phyloP scores from a whole-genome alignment of 2,329 filamentous ascomycete species.

The Penicillium sp. region DNA sequence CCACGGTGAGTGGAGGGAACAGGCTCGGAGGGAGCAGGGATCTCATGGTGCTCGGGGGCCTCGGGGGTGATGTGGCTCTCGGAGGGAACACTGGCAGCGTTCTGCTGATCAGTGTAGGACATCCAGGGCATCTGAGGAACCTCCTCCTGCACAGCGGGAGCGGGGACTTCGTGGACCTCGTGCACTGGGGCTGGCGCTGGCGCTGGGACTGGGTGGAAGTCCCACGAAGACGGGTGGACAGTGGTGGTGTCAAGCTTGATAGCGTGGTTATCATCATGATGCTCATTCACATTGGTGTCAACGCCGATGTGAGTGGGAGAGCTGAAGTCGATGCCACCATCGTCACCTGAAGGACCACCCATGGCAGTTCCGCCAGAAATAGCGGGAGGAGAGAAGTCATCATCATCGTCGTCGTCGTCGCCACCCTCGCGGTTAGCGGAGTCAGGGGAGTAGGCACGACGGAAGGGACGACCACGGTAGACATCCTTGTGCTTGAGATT shows the following conservation, averaged over 20 bases:
- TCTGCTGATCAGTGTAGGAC: slow-evolving; percentile 7
- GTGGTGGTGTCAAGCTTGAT: slow-evolving; percentile 20
- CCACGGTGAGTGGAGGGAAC: slow-evolving; percentile 2
- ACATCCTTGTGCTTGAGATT: slow-evolving; percentile 15
- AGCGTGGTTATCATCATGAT: slow-evolving; percentile 26
- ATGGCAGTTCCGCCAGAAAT: slow-evolving; percentile 1
- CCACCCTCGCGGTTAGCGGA: background rate
- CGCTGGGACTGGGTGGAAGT: background rate
- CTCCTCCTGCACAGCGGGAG: background rate
- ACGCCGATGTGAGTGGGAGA: slow-evolving; percentile 8
- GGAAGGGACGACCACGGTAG: slow-evolving; percentile 15
- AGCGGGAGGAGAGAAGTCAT: background rate
- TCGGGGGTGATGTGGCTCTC: background rate
- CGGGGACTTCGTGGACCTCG: background rate
- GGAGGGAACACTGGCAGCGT: background rate
- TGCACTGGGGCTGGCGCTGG: background rate
- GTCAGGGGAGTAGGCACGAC: slow-evolving; percentile 4
- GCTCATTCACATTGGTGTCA: slow-evolving; percentile 15
- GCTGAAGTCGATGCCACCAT: slow-evolving; percentile 16
- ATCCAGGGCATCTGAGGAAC: slow-evolving; percentile 7
- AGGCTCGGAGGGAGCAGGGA: background rate
- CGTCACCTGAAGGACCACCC: slow-evolving; percentile 22
- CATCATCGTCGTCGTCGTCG: background rate
- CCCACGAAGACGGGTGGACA: slow-evolving; percentile 9
- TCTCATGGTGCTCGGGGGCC: background rate